Evolutionary conservation across 306 rosid species (phyloP).

Genomic region (Pterocarpus santalinus): DNA sequence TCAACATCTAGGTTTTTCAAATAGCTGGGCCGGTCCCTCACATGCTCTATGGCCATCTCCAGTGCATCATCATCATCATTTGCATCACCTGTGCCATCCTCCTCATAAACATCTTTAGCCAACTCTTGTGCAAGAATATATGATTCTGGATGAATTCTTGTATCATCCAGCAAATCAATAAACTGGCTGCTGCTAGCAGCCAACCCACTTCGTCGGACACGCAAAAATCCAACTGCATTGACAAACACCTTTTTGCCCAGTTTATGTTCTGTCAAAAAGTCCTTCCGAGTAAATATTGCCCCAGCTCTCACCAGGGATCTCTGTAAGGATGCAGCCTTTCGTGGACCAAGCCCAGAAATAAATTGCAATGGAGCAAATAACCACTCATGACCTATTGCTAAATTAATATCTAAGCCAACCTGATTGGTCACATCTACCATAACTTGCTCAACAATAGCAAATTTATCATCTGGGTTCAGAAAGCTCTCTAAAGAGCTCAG

Average conservation of each 20-base stretch:
- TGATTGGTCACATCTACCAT: constrained; percentile 96
- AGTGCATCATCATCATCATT: constrained; percentile 90
- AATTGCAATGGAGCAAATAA: constrained; percentile 90
- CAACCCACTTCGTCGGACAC: constrained; percentile 93
- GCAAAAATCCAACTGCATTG: constrained; percentile 95
- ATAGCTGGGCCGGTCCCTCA: constrained; percentile 84
- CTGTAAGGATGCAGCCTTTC: constrained; percentile 95
- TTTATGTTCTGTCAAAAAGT: constrained; percentile 76
- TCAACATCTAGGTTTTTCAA: constrained; percentile 82
- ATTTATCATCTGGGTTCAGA: constrained; percentile 89
- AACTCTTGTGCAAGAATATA: constrained; percentile 89
- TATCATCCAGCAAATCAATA: constrained; percentile 96
- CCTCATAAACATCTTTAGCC: constrained; percentile 94
- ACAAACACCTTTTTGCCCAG: constrained; percentile 95
- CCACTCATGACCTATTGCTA: constrained; percentile 95
- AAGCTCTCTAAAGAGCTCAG: constrained; percentile 77
- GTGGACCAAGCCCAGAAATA: constrained; percentile 97
- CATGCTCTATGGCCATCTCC: constrained; percentile 99
- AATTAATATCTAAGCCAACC: constrained; percentile 91
- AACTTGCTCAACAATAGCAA: constrained; percentile 88
- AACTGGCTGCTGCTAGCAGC: constrained; percentile 91
- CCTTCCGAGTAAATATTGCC: constrained; percentile 89
- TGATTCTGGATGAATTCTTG: constrained; percentile 98
- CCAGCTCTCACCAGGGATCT: constrained; percentile 92
- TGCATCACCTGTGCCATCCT: constrained; percentile 74